Percentiles rank a stretch among this genome's conserved stretches.
Evolutionary conservation across 352 stramenopile genomes (phyloP).

Genomic region (Phytophthora pisi): DNA sequence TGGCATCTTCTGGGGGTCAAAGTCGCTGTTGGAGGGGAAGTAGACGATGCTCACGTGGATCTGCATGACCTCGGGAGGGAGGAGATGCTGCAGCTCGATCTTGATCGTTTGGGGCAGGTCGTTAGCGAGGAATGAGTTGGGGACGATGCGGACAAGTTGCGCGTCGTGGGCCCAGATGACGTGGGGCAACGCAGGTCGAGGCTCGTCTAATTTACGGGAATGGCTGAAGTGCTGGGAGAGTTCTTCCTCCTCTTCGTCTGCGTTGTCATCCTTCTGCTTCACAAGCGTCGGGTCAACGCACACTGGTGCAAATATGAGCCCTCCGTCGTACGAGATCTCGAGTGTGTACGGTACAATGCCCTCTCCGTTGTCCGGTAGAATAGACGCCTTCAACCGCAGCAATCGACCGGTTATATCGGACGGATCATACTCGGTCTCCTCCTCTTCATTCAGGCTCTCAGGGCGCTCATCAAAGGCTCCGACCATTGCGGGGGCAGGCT

Average conservation of each 20-base stretch:
- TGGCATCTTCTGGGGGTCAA: slow-evolving; percentile 8
- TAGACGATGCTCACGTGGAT: slow-evolving; percentile 27
- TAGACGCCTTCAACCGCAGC: slow-evolving; percentile 37
- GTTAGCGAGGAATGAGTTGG: slow-evolving; percentile 61
- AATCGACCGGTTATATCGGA: slow-evolving; percentile 16
- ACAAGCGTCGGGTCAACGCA: slow-evolving; percentile 24
- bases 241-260: slow-evolving; percentile 8
- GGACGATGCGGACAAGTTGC: slow-evolving; percentile 37
- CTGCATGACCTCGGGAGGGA: slow-evolving; percentile 23
- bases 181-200: slow-evolving; percentile 16
- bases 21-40: slow-evolving; percentile 1
- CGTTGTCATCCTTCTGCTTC: slow-evolving; percentile 8
- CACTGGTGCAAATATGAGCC: slow-evolving; percentile 49
- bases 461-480: slow-evolving; percentile 25
- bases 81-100: slow-evolving; percentile 43
- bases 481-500: slow-evolving; percentile 3
- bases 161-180: slow-evolving; percentile 57
- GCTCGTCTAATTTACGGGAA: slow-evolving; percentile 9
- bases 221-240: slow-evolving; percentile 7
- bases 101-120: slow-evolving; percentile 45
- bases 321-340: slow-evolving; percentile 68
- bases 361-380: slow-evolving; percentile 20
- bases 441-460: slow-evolving; percentile 19
- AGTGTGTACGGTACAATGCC: slow-evolving; percentile 43
- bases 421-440: slow-evolving; percentile 23